Percentiles rank a stretch among this genome's conserved stretches.
phyloP scores from a whole-genome alignment of 78 protist genomes.

The Polysphondylium violaceum region DNA sequence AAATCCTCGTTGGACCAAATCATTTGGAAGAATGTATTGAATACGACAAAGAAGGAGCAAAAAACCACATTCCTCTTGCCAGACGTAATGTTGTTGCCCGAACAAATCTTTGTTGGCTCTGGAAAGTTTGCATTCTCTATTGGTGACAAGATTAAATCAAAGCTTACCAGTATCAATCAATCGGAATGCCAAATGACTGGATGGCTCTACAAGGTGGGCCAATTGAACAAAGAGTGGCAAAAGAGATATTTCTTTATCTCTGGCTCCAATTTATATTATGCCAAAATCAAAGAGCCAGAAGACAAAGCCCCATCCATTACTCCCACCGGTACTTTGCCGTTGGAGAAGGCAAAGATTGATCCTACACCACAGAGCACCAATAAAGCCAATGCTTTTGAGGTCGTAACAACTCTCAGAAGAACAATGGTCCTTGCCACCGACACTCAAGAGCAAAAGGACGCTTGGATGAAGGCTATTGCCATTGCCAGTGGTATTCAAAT shows the following conservation, averaged over 20 bases:
- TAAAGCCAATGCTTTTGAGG: conserved; percentile 36
- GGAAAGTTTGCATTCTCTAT: conserved; percentile 54
- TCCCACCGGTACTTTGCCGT: conserved; percentile 59
- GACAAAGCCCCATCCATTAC: conserved; percentile 12
- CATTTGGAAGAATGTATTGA: conserved; percentile 53
- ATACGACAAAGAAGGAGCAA: conserved; percentile 1
- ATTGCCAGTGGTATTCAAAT: conserved; percentile 17
- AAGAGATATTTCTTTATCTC: conserved; percentile 42
- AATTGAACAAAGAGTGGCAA: conserved; percentile 61
- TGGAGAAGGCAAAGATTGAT: conserved; percentile 33
- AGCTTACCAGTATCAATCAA: conserved; percentile 11
- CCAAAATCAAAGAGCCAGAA: conserved; percentile 2
- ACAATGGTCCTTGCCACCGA: conserved; percentile 35
- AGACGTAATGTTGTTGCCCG: conserved; percentile 64
- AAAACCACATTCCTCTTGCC: conserved; percentile 46
- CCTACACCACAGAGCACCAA: conserved; percentile 7
- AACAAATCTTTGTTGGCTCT: conserved; percentile 52
- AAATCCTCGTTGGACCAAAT: conserved; percentile 19
- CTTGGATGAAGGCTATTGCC: conserved; percentile 35
- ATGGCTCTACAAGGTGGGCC: conserved; percentile 71
- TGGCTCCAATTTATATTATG: conserved; percentile 24
- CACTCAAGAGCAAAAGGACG: conserved; percentile 9
- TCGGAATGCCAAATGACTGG: conserved; percentile 50
- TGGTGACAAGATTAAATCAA: conserved; percentile 71
- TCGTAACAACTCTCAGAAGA: conserved; percentile 44